These are phyloP conservation scores for Pulveroboletus sp. DNA, from an alignment of 768 basidiomycete genomes.

Conservation along the genomic window DNA sequence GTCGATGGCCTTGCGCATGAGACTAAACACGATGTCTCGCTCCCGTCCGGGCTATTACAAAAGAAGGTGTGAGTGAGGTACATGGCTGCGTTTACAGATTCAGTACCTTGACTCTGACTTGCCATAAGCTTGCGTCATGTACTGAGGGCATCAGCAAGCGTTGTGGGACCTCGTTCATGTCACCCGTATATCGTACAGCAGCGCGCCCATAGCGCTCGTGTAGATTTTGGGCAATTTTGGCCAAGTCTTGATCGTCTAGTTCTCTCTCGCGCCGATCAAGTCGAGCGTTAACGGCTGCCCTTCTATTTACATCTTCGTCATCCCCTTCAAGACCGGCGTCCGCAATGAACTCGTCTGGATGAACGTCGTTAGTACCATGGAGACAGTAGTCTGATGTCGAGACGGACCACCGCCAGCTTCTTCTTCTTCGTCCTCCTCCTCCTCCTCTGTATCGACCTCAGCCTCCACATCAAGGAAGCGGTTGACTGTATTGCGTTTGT, in stretches of 20 bases:
- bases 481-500: conserved; percentile 59
- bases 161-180: conserved; percentile 92
- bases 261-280: conserved; percentile 69
- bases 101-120: conserved; percentile 84
- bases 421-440: conserved; percentile 86
- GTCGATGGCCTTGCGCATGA: conserved; percentile 90
- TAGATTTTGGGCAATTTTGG: conserved; percentile 78
- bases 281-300: conserved; percentile 58
- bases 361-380: conserved; percentile 8
- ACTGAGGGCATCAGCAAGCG: conserved; percentile 94
- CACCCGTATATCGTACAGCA: conserved; percentile 76
- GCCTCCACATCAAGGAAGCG: conserved; percentile 96
- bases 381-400: not conserved
- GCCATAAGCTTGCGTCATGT: conserved; percentile 94
- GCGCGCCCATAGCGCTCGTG: conserved; percentile 71
- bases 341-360: conserved; percentile 67
- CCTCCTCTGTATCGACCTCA: conserved; percentile 95
- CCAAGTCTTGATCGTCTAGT: conserved; percentile 72
- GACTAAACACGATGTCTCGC: conserved; percentile 87
- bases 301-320: conserved; percentile 50
- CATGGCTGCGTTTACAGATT: not conserved
- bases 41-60: conserved; percentile 75
- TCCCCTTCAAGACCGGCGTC: conserved; percentile 56
- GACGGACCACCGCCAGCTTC: conserved; percentile 55
- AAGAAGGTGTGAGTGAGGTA: not conserved